Base-by-base conservation (phyloP, 2,329 filamentous ascomycete species). In the Aspergillus uvarum region DNA sequence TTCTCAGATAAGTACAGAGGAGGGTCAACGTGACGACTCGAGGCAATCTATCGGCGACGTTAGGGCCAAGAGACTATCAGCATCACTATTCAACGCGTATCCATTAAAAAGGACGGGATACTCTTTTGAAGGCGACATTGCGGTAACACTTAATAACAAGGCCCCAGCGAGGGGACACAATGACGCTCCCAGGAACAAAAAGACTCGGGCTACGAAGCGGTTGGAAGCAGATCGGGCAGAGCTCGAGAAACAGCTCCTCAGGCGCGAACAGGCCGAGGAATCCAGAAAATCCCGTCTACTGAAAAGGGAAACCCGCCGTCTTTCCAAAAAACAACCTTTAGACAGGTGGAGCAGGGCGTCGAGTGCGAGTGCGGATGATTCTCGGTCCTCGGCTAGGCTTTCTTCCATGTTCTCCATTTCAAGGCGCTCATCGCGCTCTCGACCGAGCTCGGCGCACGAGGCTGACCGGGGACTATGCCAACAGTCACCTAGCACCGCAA, bases 301-400 rank as follows among this genome's bases (percentile, higher is more conserved):
- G 48, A 70, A 67, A 49, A 66, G 68, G 47, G 63, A 64, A 16
- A 61, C 71, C 32, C 72, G 71, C 2, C 73, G 74, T 32, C 64
- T 76, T 16, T 71, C 68, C 16, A 76, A 76, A 59, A 76, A 74
- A 59, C 72, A 74, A 48, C 72, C 73, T 1, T 49, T 71, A 4
- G 63, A 61, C 21, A 72, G 59, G 56, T 69, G 69, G 29, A 71
- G 67, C 32, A 67, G 74, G 59, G 68, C 68, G 24, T 70, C 73
- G 11, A 76, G 72, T 54, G 65, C 66, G 14, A 67, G 67, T 56
- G 63, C 66, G n/a, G 69, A 71, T 19, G 65, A 67, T 55, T 63
- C 68, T 24, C 63, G 67, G 22, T 68, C 70, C 8, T 67, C 67
- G 1, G 57, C 53, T 51, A 58, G 64, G 22, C 58, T 75, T 35